Conservation (phyloP, 2,329 filamentous ascomycete genomes). For the Orbilia javanica region DNA sequence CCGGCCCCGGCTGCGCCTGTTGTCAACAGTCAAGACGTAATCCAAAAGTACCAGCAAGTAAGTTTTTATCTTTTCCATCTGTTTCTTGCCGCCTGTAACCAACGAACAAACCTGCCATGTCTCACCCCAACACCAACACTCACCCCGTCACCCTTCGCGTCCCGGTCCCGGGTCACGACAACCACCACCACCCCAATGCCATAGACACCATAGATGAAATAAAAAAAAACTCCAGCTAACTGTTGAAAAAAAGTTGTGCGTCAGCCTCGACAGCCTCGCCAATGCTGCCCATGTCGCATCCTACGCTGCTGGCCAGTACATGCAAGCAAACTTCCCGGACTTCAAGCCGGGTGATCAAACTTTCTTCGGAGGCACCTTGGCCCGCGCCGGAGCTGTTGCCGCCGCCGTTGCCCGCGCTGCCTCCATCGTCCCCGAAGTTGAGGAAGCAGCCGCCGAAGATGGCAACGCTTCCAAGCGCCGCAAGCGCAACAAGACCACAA, state of each 20-base stretch:
- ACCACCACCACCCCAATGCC: too few relatives aligned
- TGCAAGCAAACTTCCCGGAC: slow-evolving; percentile 43
- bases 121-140: background rate
- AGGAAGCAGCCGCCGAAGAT: slow-evolving; percentile 44
- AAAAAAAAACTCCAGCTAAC: slow-evolving; percentile 2
- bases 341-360: slow-evolving; percentile 22
- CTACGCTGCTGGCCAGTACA: slow-evolving; percentile 53
- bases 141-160: background rate
- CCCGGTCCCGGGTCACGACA: background rate
- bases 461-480: slow-evolving; percentile 54
- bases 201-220: too few relatives aligned
- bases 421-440: slow-evolving; percentile 25
- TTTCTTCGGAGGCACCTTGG: slow-evolving; percentile 39
- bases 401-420: slow-evolving; percentile 1
- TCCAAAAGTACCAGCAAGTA: slow-evolving; percentile 49
- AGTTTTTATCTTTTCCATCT: slow-evolving; percentile 1
- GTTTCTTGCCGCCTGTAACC: background rate
- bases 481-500: slow-evolving; percentile 81
- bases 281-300: slow-evolving; percentile 46
- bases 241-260: slow-evolving; percentile 23
- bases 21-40: slow-evolving; percentile 27
- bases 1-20: slow-evolving; percentile 31
- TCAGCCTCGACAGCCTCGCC: slow-evolving; percentile 49
- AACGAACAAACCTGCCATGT: background rate
- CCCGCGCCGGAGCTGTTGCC: slow-evolving; percentile 12